Conservation (phyloP, 805 yeast species). For the Monosporozyma siamensis region DNA sequence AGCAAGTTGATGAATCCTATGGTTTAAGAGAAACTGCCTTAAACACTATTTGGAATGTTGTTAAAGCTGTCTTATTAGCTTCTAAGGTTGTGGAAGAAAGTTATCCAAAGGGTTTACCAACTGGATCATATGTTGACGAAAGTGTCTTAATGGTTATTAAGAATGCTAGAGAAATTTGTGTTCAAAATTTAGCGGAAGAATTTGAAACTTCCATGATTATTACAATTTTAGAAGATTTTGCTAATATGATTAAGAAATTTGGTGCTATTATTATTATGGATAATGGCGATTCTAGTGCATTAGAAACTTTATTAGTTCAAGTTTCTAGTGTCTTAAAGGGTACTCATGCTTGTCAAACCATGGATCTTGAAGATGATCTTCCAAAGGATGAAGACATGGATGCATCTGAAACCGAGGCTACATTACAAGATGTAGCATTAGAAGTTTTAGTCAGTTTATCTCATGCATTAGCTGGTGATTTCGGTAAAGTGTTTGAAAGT, state of each 20-base stretch:
- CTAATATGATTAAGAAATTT: conserved; percentile 55
- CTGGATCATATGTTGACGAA: conserved; percentile 49
- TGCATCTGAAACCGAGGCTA: conserved; percentile 51
- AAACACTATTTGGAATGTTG: conserved; percentile 73
- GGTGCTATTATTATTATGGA: conserved; percentile 66
- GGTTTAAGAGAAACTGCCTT: conserved; percentile 87
- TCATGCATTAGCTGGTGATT: conserved; percentile 68
- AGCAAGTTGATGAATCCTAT: conserved; percentile 75
- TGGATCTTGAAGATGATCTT: conserved; percentile 57
- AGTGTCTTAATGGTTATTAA: conserved; percentile 50
- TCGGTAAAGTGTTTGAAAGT: conserved; percentile 58
- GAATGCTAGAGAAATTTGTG: conserved; percentile 57
- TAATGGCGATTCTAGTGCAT: conserved; percentile 43
- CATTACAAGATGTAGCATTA: conserved; percentile 73
- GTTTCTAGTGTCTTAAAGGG: conserved; percentile 67
- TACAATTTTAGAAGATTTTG: conserved; percentile 62
- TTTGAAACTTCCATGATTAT: conserved; percentile 77
- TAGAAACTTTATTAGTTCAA: conserved; percentile 63
- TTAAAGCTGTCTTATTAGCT: conserved; percentile 50
- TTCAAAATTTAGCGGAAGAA: conserved; percentile 62
- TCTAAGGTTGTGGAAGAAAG: conserved; percentile 41
- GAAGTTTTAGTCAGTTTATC: conserved; percentile 79
- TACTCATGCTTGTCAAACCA: conserved; percentile 75
- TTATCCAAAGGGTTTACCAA: conserved; percentile 56
- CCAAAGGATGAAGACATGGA: conserved; percentile 48